Conservation (phyloP, 441 rosid species). For the Adansonia madagascariensis region DNA sequence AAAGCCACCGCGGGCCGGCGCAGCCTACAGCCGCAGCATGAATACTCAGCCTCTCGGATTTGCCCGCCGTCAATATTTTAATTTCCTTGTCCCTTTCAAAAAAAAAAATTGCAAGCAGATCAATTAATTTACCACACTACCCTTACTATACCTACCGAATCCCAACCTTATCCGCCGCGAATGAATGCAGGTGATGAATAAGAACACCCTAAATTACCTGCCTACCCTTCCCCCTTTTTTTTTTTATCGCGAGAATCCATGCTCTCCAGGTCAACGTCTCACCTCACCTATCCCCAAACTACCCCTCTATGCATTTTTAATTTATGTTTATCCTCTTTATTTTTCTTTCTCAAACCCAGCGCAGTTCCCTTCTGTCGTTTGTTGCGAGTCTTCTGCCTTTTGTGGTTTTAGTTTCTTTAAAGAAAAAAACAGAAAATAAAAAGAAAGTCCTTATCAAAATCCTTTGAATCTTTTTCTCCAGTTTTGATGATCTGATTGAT, state of each 20-base stretch:
- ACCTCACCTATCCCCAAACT: slow-evolving; percentile 25
- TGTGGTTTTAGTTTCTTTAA: slow-evolving; percentile 33
- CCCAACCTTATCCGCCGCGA: neutral
- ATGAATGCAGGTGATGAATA: neutral
- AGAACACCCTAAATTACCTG: too few relatives aligned
- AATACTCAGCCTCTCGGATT: neutral
- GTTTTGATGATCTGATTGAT: slow-evolving; percentile 37
- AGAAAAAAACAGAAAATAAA: neutral
- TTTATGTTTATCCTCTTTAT: neutral
- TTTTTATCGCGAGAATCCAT: neutral
- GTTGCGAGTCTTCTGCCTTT: slow-evolving; percentile 1
- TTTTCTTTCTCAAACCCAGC: slow-evolving; percentile 20
- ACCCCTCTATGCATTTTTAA: slow-evolving; percentile 9
- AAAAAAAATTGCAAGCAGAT: neutral
- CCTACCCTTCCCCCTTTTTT: too few relatives aligned
- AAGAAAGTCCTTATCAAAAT: neutral
- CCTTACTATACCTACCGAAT: neutral
- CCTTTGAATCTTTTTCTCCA: slow-evolving; percentile 1
- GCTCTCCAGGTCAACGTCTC: slow-evolving; percentile 19
- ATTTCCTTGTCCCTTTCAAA: too few relatives aligned
- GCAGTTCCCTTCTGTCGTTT: slow-evolving; percentile 23
- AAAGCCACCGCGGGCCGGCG: too few relatives aligned
- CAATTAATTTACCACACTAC: neutral
- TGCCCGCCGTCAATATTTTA: too few relatives aligned
- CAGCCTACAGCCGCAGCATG: too few relatives aligned